These are phyloP conservation scores for Leptoxyphium fumago DNA, from an alignment of 2,329 filamentous ascomycete species.

Conservation along the genomic window DNA sequence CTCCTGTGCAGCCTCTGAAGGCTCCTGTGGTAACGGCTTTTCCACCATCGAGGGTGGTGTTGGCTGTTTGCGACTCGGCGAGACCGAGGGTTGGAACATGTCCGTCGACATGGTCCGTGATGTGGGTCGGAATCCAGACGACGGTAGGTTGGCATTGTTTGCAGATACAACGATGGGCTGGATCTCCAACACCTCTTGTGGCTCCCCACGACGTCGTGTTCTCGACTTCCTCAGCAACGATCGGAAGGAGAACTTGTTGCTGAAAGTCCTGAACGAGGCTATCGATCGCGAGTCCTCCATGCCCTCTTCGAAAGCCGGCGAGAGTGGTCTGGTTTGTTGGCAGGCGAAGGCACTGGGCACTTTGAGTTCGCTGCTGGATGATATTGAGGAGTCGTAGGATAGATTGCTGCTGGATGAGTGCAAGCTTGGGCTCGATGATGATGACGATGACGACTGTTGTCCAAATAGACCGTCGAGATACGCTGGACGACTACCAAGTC, in stretches of 20 bases:
- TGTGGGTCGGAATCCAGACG: background rate
- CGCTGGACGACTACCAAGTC: constrained; percentile 12
- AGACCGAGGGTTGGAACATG: background rate
- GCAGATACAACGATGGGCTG: background rate
- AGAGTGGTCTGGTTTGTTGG: constrained; percentile 8
- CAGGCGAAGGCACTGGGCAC: constrained; percentile 1
- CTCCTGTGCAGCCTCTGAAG: constrained; percentile 8
- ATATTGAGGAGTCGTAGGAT: constrained; percentile 9
- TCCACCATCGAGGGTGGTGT: background rate
- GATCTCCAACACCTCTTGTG: background rate
- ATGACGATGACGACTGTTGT: constrained; percentile 6
- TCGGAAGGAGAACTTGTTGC: constrained; percentile 1
- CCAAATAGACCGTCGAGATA: constrained; percentile 18
- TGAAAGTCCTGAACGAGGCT: background rate
- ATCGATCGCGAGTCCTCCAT: constrained; percentile 1
- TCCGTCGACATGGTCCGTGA: background rate
- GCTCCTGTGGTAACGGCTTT: constrained; percentile 3
- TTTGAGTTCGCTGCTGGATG: constrained; percentile 10
- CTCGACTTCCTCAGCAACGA: constrained; percentile 2
- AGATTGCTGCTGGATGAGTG: constrained; percentile 17
- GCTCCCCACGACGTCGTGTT: background rate
- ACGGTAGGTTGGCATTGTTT: background rate
- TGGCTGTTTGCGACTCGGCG: background rate
- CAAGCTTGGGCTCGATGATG: constrained; percentile 6
- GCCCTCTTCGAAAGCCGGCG: constrained; percentile 14